A percentile compares a stretch with the other conserved stretches of the same genome.
Evolutionary conservation across 1,139 yeast genomes (phyloP).

Genomic region (Scheffersomyces quercinus): DNA sequence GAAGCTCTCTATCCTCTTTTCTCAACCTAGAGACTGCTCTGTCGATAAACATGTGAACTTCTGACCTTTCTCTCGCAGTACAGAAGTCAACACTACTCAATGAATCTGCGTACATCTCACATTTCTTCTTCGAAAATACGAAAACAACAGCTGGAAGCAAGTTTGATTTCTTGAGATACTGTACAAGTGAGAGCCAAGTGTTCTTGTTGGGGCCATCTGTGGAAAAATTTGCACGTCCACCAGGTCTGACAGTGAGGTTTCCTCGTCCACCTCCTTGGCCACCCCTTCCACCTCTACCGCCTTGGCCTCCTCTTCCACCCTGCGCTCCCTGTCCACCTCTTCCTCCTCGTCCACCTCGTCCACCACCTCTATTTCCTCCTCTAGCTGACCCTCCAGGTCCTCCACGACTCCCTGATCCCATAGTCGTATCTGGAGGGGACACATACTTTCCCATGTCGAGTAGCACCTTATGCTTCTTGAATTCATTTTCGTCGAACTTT

Average conservation of each 20-base stretch:
- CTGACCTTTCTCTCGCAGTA: slow-evolving; percentile 80
- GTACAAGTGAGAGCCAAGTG: slow-evolving; percentile 79
- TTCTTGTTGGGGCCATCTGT: slow-evolving; percentile 76
- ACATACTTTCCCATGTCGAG: slow-evolving; percentile 40
- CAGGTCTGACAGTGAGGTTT: slow-evolving; percentile 13
- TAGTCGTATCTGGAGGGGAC: slow-evolving; percentile 31
- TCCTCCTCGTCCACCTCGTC: slow-evolving; percentile 20
- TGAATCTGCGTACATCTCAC: slow-evolving; percentile 90
- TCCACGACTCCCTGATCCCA: slow-evolving; percentile 46
- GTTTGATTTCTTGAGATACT: slow-evolving; percentile 62
- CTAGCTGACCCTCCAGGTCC: slow-evolving; percentile 49
- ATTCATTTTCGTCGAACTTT: slow-evolving; percentile 65
- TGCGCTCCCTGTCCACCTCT: slow-evolving; percentile 30
- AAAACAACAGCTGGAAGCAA: slow-evolving; percentile 88
- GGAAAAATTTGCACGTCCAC: slow-evolving; percentile 28
- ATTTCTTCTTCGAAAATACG: slow-evolving; percentile 89
- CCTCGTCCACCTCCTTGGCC: slow-evolving; percentile 26
- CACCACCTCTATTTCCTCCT: slow-evolving; percentile 39
- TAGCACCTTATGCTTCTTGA: slow-evolving; percentile 58
- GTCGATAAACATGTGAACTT: slow-evolving; percentile 89
- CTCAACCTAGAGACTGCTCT: slow-evolving; percentile 84
- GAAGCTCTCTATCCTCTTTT: slow-evolving; percentile 88
- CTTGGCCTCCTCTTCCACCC: slow-evolving; percentile 19
- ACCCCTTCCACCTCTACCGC: slow-evolving; percentile 23
- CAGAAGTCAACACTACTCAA: slow-evolving; percentile 77